Evolutionary conservation across 768 basidiomycete species (phyloP).

Genomic region (Holtermannia corniformis): DNA sequence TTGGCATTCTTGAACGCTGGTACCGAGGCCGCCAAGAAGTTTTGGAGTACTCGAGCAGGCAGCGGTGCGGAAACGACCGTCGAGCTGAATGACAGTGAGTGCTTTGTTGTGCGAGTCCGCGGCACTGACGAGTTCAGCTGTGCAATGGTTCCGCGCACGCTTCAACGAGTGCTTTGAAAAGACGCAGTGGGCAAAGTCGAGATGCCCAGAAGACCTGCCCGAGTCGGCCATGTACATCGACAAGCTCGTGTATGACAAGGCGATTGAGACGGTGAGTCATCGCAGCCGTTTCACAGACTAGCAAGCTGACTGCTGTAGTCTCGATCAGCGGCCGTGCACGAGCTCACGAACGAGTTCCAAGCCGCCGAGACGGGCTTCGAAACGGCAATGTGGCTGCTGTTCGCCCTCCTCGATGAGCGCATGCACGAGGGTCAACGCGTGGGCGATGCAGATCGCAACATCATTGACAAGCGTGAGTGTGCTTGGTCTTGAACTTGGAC

Average conservation of each 20-base stretch:
- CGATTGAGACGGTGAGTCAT: conserved; percentile 63
- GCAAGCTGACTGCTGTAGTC: conserved; percentile 54
- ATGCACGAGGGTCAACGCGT: conserved; percentile 37
- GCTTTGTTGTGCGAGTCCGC: too few relatives aligned
- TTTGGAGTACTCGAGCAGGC: conserved; percentile 43
- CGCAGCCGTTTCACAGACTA: not conserved
- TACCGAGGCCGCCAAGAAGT: conserved; percentile 58
- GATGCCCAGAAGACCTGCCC: conserved; percentile 55
- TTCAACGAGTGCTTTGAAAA: conserved; percentile 93
- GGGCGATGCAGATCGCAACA: conserved; percentile 41
- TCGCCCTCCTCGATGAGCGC: conserved; percentile 75
- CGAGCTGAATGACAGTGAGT: conserved; percentile 53
- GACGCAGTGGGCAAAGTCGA: conserved; percentile 51
- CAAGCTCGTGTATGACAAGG: conserved; percentile 85
- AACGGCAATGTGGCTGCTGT: conserved; percentile 86
- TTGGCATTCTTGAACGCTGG: conserved; percentile 91
- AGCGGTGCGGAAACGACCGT: conserved; percentile 22
- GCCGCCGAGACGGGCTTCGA: conserved; percentile 93
- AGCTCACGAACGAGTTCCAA: conserved; percentile 68
- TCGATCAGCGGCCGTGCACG: conserved; percentile 82
- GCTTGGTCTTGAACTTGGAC: too few relatives aligned
- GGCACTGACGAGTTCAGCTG: conserved; percentile 30
- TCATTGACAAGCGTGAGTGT: conserved; percentile 43
- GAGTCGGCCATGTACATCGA: conserved; percentile 78
- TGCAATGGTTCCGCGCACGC: conserved; percentile 80